Evolutionary conservation across 176 grass and related monocot species (phyloP), one percentile per base, ranked within the genome.

Genomic region (Avena eriantha): DNA sequence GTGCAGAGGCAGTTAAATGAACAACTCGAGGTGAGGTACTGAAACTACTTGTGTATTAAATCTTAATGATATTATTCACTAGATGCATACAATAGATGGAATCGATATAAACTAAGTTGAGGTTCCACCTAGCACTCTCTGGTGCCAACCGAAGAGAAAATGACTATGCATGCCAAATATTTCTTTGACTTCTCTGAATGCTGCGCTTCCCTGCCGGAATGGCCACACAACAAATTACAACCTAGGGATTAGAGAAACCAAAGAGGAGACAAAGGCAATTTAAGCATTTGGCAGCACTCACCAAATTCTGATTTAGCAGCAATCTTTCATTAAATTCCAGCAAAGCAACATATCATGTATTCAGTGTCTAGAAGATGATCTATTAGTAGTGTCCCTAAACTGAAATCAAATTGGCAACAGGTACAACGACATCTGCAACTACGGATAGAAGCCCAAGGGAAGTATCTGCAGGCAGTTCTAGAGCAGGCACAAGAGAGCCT

Each of bases 401-500:
- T 78, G 46, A 71, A 88, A 15, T 78, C 73, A 72, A 90, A 86
- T 29, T 76, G 72, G 35, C 15, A 86, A 77, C 85, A 98, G 95
- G 95, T 98, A 76, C 95, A 98, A 82, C 82, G 93, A 69, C 93
- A 95, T 80, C 87, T 98, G 73, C 95, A 98, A 78, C 77, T 98
- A 67, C 88, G 91, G 41, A 98, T 98, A 83, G 93, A 97, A 84
- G 95, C 95, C 77, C 92, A 94, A 90, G 95, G 95, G 67, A 97
- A 97, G 57, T 97, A 97, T 75, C 86, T 98, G 61, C 95, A 98
- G 80, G 87, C 95, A 70, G 93, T 98, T 86, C 89, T 98, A 72
- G 95, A 98, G 83, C 92, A 98, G 83, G 95, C 95, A 68, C 93
- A 98, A 78, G 95, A 98, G 73, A 95, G 89, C 55, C 89, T 98